Conservation (phyloP, 768 basidiomycete genomes). For the Tulasnella calospora region DNA sequence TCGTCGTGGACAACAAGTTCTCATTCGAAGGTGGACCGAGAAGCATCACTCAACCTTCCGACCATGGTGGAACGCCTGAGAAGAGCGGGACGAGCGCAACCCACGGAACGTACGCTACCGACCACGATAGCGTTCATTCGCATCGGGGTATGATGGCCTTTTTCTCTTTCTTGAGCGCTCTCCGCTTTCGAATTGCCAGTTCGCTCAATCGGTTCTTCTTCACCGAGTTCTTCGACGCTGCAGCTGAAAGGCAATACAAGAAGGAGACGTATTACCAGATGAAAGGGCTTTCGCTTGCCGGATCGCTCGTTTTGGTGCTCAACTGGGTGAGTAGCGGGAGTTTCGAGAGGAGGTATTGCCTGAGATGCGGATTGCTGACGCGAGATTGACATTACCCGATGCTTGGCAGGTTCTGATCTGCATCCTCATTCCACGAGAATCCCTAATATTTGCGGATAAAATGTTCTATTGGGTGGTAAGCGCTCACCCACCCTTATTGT, state of each 20-base stretch:
- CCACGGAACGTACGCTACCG: constrained; percentile 4
- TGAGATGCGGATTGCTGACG: neutral
- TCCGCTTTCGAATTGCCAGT: neutral
- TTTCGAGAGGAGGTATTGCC: neutral
- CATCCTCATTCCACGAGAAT: constrained; percentile 26
- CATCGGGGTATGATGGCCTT: constrained; percentile 5
- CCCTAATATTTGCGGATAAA: constrained; percentile 24
- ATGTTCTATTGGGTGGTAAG: constrained; percentile 28
- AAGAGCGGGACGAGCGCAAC: constrained; percentile 15
- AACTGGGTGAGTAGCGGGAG: constrained; percentile 39
- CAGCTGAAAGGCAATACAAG: constrained; percentile 21
- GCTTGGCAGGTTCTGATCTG: constrained; percentile 15
- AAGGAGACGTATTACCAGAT: constrained; percentile 28
- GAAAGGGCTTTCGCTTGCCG: constrained; percentile 30
- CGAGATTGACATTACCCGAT: neutral
- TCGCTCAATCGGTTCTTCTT: constrained; percentile 6
- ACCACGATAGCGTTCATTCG: constrained; percentile 2
- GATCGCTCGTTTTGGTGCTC: constrained; percentile 33
- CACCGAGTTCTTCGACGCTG: constrained; percentile 16
- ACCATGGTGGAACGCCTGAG: constrained; percentile 21
- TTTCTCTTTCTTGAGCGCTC: constrained; percentile 6
- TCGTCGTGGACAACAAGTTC: constrained; percentile 28
- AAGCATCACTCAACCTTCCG: constrained; percentile 22
- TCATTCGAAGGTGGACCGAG: neutral
- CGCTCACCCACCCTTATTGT: neutral